Evolutionary conservation across 2,329 filamentous ascomycete genomes (phyloP).

Genomic region (Hypoxylon sp.): DNA sequence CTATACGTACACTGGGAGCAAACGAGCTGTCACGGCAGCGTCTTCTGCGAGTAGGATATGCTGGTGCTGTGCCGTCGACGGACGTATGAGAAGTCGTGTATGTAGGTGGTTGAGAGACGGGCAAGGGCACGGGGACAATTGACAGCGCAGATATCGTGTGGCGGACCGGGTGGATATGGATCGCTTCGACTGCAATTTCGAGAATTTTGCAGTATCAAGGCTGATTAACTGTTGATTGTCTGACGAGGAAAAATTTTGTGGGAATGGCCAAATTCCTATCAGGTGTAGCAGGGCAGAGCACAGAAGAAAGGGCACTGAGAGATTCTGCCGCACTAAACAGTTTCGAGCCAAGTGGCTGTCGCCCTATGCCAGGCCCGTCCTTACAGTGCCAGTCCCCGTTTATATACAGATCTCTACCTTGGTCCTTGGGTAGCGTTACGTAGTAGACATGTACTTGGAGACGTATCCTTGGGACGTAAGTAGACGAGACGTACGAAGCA

Average conservation of each 20-base stretch:
- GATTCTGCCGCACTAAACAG: neutral
- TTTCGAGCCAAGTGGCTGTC: constrained; percentile 25
- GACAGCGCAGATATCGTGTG: neutral
- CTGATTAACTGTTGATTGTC: constrained; percentile 21
- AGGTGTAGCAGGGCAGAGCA: neutral
- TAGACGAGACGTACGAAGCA: too few relatives aligned
- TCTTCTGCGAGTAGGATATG: neutral
- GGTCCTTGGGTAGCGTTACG: too few relatives aligned
- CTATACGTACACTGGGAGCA: neutral
- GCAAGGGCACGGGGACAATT: neutral
- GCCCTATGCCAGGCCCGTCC: too few relatives aligned
- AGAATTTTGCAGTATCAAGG: constrained; percentile 11
- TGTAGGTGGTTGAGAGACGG: neutral
- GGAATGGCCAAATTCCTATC: constrained; percentile 30
- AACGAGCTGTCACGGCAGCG: neutral
- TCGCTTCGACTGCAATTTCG: constrained; percentile 10
- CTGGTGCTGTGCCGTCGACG: too few relatives aligned
- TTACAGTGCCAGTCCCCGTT: too few relatives aligned
- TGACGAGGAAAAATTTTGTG: constrained; percentile 29
- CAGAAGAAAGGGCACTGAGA: neutral
- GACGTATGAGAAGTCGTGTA: neutral
- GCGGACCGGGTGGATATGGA: neutral
- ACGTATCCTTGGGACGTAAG: too few relatives aligned
- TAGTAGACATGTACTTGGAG: too few relatives aligned
- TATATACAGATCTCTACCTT: too few relatives aligned